These are phyloP conservation scores for Polytrichum formosum DNA, from an alignment of 225 moss, liverwort and hornwort species.

Conservation along the genomic window DNA sequence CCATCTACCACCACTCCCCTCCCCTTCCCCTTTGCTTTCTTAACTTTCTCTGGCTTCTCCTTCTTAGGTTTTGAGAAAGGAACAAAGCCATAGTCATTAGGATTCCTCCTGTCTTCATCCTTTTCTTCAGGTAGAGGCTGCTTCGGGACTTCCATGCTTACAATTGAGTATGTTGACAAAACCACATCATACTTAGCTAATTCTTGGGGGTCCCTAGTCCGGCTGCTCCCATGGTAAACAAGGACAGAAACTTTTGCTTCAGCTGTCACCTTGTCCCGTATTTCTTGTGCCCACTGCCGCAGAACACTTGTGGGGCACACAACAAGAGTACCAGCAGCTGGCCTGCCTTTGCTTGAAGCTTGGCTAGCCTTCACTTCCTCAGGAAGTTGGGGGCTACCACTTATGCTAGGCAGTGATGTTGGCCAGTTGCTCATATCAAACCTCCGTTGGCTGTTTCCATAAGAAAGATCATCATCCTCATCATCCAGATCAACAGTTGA, in stretches of 20 bases:
- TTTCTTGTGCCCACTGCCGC: slow-evolving; percentile 92
- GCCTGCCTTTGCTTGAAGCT: slow-evolving; percentile 62
- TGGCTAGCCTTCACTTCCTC: slow-evolving; percentile 31
- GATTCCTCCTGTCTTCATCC: slow-evolving; percentile 56
- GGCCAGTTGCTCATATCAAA: slow-evolving; percentile 15
- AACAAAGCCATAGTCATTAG: slow-evolving; percentile 35
- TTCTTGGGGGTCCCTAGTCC: slow-evolving; percentile 84
- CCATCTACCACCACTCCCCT: slow-evolving; percentile 64
- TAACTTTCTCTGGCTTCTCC: slow-evolving; percentile 49
- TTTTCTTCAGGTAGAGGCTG: slow-evolving; percentile 81
- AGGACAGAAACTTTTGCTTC: slow-evolving; percentile 65
- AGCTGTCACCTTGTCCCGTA: slow-evolving; percentile 79
- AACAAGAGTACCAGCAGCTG: slow-evolving; percentile 92
- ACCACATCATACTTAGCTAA: slow-evolving; percentile 91
- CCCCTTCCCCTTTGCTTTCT: slow-evolving; percentile 56
- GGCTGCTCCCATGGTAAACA: slow-evolving; percentile 91
- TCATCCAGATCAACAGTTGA: slow-evolving; percentile 79
- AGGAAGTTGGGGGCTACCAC: slow-evolving; percentile 22
- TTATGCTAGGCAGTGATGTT: slow-evolving; percentile 15
- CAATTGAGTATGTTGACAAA: slow-evolving; percentile 89
- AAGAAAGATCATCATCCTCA: slow-evolving; percentile 55
- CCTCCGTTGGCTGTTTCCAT: slow-evolving; percentile 4
- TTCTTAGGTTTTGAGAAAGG: slow-evolving; percentile 65
- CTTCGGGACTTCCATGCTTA: slow-evolving; percentile 97
- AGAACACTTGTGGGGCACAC: slow-evolving; percentile 98